phyloP scores from a whole-genome alignment of 2,329 filamentous ascomycete species.

The Hirsutella minnesotensis region DNA sequence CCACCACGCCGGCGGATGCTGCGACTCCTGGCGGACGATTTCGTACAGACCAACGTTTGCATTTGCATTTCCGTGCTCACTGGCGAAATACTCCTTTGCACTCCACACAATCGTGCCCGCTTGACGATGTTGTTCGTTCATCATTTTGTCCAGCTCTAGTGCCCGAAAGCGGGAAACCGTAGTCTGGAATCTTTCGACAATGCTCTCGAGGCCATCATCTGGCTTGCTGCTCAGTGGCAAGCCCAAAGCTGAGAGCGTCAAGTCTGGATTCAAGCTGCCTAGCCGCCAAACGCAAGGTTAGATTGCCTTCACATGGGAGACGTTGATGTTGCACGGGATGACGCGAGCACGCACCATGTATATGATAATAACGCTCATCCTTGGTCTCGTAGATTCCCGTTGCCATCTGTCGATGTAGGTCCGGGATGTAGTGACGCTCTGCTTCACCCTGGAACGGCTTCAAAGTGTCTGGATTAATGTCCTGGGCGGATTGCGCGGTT shows the following conservation, averaged over 20 bases:
- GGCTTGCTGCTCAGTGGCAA: slow-evolving; percentile 1
- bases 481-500: background rate
- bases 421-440: background rate
- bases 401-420: background rate
- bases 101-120: slow-evolving; percentile 14
- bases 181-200: background rate
- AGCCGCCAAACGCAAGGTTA: background rate
- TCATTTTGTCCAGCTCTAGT: slow-evolving; percentile 7
- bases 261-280: slow-evolving; percentile 7
- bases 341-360: slow-evolving; percentile 7
- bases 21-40: background rate
- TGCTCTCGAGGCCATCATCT: background rate
- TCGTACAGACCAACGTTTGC: slow-evolving; percentile 3
- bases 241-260: slow-evolving; percentile 8
- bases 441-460: background rate
- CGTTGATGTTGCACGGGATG: too few species aligned
- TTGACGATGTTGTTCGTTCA: slow-evolving; percentile 10
- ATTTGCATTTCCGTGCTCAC: slow-evolving; percentile 14
- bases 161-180: background rate
- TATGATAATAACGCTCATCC: slow-evolving; percentile 10
- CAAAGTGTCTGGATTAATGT: background rate
- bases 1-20: slow-evolving; percentile 7
- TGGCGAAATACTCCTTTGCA: slow-evolving; percentile 14
- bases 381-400: slow-evolving; percentile 11
- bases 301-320: background rate